Evolutionary conservation across 306 rosid species (phyloP).

Genomic region (Medicago ruthenica): DNA sequence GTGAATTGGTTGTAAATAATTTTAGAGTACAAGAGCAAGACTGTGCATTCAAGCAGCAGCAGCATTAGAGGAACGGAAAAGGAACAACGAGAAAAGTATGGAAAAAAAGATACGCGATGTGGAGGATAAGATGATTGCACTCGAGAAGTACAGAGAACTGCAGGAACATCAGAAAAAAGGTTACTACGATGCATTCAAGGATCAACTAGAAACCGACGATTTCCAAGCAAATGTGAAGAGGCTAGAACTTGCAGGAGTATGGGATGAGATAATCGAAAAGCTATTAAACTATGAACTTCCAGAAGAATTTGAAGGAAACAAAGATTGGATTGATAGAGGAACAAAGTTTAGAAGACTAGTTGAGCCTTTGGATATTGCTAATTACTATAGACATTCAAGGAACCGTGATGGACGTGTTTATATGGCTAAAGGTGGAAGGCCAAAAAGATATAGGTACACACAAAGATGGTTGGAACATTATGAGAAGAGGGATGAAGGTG

Average conservation of each 20-base stretch:
- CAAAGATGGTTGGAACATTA: conserved; percentile 74
- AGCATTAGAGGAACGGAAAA: conserved; percentile 52
- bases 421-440: conserved; percentile 53
- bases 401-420: conserved; percentile 58
- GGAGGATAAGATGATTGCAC: conserved; percentile 1
- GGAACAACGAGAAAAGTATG: conserved; percentile 27
- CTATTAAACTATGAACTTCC: conserved; percentile 60
- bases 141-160: conserved; percentile 44
- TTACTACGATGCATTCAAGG: conserved; percentile 73
- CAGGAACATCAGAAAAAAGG: conserved; percentile 38
- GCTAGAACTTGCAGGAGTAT: conserved; percentile 53
- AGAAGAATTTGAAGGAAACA: conserved; percentile 58
- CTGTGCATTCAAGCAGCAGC: conserved; percentile 73
- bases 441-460: conserved; percentile 58
- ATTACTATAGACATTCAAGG: conserved; percentile 70
- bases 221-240: conserved; percentile 71
- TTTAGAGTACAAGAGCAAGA: conserved; percentile 69
- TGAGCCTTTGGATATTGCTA: conserved; percentile 79
- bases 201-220: conserved; percentile 48
- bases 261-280: conserved; percentile 74
- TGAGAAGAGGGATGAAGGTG: not conserved
- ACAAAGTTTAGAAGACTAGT: conserved; percentile 57
- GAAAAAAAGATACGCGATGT: not conserved
- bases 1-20: conserved; percentile 30
- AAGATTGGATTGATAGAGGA: conserved; percentile 55